A percentile compares a stretch with the other conserved stretches of the same genome.
Conservation (phyloP, 139 green algal genomes). For the Desmodesmus armatus region DNA sequence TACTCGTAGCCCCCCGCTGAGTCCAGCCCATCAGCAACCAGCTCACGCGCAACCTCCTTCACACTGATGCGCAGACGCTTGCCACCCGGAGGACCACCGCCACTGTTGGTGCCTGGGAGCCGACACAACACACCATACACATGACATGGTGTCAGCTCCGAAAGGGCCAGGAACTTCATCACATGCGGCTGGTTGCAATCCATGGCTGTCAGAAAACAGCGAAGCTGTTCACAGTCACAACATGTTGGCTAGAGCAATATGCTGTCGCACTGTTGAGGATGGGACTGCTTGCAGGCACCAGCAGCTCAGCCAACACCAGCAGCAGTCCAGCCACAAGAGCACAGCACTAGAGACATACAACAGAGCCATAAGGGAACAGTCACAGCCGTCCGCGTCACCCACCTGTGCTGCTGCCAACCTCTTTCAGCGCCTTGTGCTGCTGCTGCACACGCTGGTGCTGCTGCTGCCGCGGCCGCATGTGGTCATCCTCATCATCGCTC, state of each 20-base stretch:
- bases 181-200: too few species aligned
- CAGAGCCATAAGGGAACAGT: background rate
- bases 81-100: background rate
- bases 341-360: background rate
- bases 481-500: background rate
- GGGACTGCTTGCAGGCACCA: too few species aligned
- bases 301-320: too few species aligned
- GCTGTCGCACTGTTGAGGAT: too few species aligned
- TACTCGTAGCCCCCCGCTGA: background rate
- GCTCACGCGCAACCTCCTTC: too few species aligned
- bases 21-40: background rate
- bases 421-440: background rate
- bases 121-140: background rate
- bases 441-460: background rate
- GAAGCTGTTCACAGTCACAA: too few species aligned
- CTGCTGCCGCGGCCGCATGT: background rate
- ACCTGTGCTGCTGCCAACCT: background rate
- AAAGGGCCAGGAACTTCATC: too few species aligned
- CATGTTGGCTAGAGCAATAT: too few species aligned
- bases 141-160: background rate
- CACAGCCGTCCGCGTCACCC: background rate
- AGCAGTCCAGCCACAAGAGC: background rate
- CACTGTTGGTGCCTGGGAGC: background rate
- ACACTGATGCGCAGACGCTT: too few species aligned
- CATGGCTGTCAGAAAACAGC: too few species aligned